A percentile compares a stretch with the other conserved stretches of the same genome.
phyloP scores from a whole-genome alignment of 352 stramenopile species.

The Phytopythium cucurbitacearum region DNA sequence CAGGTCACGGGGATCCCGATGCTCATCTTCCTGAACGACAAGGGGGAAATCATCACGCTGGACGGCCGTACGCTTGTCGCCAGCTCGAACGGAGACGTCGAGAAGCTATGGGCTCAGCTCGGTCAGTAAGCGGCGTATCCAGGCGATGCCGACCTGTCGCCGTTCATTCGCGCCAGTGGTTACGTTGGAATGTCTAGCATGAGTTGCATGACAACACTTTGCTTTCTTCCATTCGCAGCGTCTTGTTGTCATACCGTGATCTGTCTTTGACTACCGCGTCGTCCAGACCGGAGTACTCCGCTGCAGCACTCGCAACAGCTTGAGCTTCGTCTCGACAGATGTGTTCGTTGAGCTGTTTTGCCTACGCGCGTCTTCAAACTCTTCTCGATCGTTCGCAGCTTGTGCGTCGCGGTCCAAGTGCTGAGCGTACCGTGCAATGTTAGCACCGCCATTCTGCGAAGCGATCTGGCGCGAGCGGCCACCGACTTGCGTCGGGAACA shows the following conservation, averaged over 20 bases:
- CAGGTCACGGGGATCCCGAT: conserved; percentile 86
- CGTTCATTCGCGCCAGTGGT: too few species aligned
- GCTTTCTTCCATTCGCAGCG: neutral
- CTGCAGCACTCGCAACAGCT: conserved; percentile 6
- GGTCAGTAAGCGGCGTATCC: conserved; percentile 30
- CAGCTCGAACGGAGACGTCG: conserved; percentile 68
- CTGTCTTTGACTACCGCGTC: neutral
- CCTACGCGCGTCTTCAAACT: neutral
- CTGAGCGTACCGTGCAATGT: conserved; percentile 36
- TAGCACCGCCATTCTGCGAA: conserved; percentile 39
- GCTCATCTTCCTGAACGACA: conserved; percentile 86
- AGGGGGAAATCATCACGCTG: conserved; percentile 67
- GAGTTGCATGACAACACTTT: neutral
- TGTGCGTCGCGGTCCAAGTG: too few species aligned
- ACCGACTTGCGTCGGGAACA: conserved; percentile 44
- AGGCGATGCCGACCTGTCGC: too few species aligned
- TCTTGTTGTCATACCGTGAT: neutral
- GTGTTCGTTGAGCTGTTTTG: neutral
- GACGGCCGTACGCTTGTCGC: conserved; percentile 80
- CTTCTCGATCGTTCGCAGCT: too few species aligned
- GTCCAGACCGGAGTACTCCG: neutral
- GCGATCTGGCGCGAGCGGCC: conserved; percentile 56
- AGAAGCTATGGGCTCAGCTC: conserved; percentile 63
- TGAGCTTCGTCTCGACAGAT: conserved; percentile 5
- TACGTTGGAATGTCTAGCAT: too few species aligned